Base-by-base conservation (phyloP, 140 eudicot genomes). In the Anethum foeniculum region DNA sequence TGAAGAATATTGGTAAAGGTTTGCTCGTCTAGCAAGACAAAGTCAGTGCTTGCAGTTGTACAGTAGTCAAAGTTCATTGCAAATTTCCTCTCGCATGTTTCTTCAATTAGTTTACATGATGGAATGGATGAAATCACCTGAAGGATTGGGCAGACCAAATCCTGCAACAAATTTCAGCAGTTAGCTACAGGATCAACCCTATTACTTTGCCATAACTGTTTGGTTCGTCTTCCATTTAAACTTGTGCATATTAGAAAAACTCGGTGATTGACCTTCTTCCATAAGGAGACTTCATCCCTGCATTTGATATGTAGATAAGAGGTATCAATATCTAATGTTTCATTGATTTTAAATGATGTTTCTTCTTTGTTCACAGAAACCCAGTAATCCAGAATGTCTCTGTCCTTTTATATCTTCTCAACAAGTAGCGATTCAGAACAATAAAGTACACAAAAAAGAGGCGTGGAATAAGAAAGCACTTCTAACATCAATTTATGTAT, bases 61-160 rank as follows among this genome's bases (percentile, higher is more conserved):
- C 97, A 95, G 78, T 95, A 95, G 87, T 95, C 99, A 84, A 95
- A 95, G 81, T 95, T 90, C 97, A 84, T 90, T 54, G 99, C 83
- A 77, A 95, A 89, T 83, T 86, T 89, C 90, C 97, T 86, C 88
- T 88, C 94, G 84, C 99, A 95, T 47, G 97, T 91, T 89, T 95
- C 99, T 88, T 95, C 96, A 77, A 95, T 91, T 74, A 95, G 90
- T 68, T 93, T 89, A 90, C 99, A 95, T 32, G 99, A 95, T 16
- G 95, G 87, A 49, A 92, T 80, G 15, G 93, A 89, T 79, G 97
- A 89, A 58, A 95, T 90, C 84, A 93, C 99, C 90, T 86, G 97
- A 81, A 95, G 93, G 85, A 95, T 85, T 60, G 88, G 86, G 89
- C 98, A 92, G 46, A 91, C 96, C 27, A 95, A 90, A 76, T 85